phyloP scores from a whole-genome alignment of 2,329 filamentous ascomycete species.

The Lasiodiplodia theobromae region DNA sequence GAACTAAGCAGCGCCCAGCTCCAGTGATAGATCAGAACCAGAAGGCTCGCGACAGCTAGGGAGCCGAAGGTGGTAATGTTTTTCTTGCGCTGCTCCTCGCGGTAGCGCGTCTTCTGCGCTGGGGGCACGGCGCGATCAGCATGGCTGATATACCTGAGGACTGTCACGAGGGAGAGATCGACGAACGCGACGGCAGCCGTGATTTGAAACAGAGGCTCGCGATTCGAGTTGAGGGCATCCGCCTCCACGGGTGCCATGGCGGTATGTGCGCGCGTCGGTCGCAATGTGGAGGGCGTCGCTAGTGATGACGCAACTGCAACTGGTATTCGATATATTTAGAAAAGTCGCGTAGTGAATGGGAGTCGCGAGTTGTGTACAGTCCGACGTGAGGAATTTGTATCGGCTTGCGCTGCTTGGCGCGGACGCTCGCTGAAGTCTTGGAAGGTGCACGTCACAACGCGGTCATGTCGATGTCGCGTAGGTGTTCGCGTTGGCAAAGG shows the following conservation, averaged over 20 bases:
- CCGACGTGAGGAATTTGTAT: background rate
- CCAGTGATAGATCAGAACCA: slow-evolving; percentile 53
- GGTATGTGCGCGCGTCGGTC: slow-evolving; percentile 21
- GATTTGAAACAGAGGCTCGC: slow-evolving; percentile 43
- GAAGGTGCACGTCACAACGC: slow-evolving; percentile 14
- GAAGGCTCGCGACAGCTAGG: slow-evolving; percentile 57
- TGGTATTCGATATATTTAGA: slow-evolving; percentile 16
- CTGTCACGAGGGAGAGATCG: slow-evolving; percentile 39
- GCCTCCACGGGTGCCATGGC: slow-evolving; percentile 47
- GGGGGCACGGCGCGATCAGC: slow-evolving; percentile 45
- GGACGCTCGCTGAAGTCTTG: background rate
- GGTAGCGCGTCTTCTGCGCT: slow-evolving; percentile 42
- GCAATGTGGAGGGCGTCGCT: background rate
- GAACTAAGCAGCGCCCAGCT: slow-evolving; percentile 55
- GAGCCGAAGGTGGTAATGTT: slow-evolving; percentile 50
- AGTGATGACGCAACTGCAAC: slow-evolving; percentile 30
- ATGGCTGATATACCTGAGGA: slow-evolving; percentile 41
- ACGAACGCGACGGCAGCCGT: slow-evolving; percentile 42
- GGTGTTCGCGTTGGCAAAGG: background rate
- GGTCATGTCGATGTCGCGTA: slow-evolving; percentile 4
- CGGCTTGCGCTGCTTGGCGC: background rate
- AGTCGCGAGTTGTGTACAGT: background rate
- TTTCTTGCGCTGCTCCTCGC: slow-evolving; percentile 41
- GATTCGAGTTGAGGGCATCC: slow-evolving; percentile 41
- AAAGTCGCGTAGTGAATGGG: background rate